Evolutionary conservation across 306 rosid genomes (phyloP).

Genomic region (Erythrophleum fordii): DNA sequence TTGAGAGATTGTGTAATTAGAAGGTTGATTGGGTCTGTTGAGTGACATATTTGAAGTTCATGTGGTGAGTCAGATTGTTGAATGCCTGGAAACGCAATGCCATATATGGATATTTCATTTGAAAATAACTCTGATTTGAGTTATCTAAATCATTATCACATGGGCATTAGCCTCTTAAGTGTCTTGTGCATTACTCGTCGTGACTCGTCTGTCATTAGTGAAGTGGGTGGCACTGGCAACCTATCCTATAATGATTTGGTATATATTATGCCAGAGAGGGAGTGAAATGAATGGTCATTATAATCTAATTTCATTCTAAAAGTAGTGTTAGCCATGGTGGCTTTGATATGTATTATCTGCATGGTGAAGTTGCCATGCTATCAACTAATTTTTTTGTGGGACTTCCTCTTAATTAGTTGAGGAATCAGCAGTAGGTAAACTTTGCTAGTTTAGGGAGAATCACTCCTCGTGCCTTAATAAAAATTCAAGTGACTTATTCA

Average conservation of each 20-base stretch:
- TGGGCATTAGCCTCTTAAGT: conserved; percentile 39
- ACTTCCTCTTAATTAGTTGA: neutral
- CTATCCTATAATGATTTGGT: conserved; percentile 32
- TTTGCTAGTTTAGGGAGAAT: conserved; percentile 28
- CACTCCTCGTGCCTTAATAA: conserved; percentile 7
- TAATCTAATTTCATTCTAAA: conserved; percentile 5
- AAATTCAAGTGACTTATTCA: conserved; percentile 12
- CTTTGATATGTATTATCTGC: neutral
- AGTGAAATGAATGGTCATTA: conserved; percentile 9
- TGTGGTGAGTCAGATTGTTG: conserved; percentile 42
- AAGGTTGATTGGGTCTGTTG: conserved; percentile 34
- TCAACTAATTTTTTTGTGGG: neutral
- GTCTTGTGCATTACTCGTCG: conserved; percentile 2
- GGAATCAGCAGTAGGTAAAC: neutral
- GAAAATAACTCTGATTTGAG: conserved; percentile 43
- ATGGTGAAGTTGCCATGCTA: neutral
- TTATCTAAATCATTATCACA: conserved; percentile 52
- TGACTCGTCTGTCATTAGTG: neutral
- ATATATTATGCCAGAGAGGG: neutral
- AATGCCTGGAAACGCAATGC: conserved; percentile 27
- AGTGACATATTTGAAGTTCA: conserved; percentile 8
- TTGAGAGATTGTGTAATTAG: conserved; percentile 28
- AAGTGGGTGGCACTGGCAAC: conserved; percentile 19
- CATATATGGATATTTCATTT: conserved; percentile 31
- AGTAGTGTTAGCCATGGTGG: neutral